Evolutionary conservation across 2,329 filamentous ascomycete species (phyloP).

Genomic region (Triangularia setosa): DNA sequence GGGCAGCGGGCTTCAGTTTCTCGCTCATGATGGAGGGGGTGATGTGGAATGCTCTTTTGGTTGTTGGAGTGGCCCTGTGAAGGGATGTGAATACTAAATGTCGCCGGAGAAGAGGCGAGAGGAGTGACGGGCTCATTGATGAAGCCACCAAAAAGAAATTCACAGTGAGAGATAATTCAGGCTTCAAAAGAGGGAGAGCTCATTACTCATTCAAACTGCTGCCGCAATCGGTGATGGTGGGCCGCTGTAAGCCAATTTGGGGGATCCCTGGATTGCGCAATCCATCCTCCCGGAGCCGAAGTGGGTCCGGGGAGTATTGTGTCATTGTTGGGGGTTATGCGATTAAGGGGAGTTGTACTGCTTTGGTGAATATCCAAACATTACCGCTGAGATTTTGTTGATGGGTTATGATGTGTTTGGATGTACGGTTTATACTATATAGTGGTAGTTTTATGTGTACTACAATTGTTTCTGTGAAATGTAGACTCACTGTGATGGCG

Average conservation of each 20-base stretch:
- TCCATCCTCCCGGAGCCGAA: background rate
- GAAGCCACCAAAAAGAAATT: background rate
- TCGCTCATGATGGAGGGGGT: slow-evolving; percentile 22
- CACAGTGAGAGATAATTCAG: background rate
- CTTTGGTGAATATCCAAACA: slow-evolving; percentile 4
- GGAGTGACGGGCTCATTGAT: slow-evolving; percentile 11
- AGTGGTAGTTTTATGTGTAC: too few relatives aligned
- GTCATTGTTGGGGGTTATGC: background rate
- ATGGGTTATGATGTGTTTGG: too few relatives aligned
- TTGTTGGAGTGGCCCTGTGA: background rate
- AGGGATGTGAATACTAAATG: background rate
- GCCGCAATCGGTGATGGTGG: slow-evolving; percentile 16
- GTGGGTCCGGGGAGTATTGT: background rate
- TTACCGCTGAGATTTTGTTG: slow-evolving; percentile 2
- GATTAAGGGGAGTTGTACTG: background rate
- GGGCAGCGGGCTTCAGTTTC: slow-evolving; percentile 28
- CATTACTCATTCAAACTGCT: background rate
- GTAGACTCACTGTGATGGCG: background rate
- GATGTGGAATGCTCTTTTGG: slow-evolving; percentile 9
- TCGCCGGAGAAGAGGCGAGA: slow-evolving; percentile 13
- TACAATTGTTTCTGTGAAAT: too few relatives aligned
- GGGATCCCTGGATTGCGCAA: background rate
- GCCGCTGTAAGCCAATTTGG: background rate
- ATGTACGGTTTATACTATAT: too few relatives aligned
- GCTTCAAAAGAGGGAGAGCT: background rate